Conservation (phyloP, 139 green algal species). For the Chlamydomonas asymmetrica region DNA sequence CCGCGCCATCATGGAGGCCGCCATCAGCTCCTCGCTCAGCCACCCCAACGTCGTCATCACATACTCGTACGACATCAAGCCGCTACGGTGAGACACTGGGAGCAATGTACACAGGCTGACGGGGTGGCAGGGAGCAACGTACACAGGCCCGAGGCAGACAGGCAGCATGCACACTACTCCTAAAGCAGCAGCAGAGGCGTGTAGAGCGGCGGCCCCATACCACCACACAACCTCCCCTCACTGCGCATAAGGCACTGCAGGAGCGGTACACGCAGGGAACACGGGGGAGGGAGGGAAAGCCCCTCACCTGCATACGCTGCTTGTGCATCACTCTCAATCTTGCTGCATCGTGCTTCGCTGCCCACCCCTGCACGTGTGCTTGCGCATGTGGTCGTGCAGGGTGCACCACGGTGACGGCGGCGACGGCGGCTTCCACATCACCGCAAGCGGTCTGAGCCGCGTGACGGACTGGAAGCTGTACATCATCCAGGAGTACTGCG, state of each 20-base stretch:
- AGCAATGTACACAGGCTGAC: neutral
- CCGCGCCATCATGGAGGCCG: slow-evolving; percentile 42
- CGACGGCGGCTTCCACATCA: slow-evolving; percentile 2
- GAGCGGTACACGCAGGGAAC: too few species aligned
- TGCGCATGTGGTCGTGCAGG: neutral
- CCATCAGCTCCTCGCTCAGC: slow-evolving; percentile 34
- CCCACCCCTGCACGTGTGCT: neutral
- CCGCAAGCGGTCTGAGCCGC: slow-evolving; percentile 14
- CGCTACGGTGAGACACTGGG: neutral
- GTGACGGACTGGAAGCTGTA: slow-evolving; percentile 51
- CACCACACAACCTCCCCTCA: too few species aligned
- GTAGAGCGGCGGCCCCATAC: too few species aligned
- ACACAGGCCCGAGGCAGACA: too few species aligned
- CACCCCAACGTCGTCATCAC: slow-evolving; percentile 46
- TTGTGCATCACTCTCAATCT: too few species aligned
- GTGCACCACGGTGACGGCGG: neutral
- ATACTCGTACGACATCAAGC: slow-evolving; percentile 51
- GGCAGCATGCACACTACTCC: too few species aligned
- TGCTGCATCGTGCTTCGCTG: too few species aligned
- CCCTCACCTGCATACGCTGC: too few species aligned
- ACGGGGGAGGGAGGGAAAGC: too few species aligned
- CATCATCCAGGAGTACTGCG: slow-evolving; percentile 47
- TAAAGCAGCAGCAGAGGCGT: too few species aligned
- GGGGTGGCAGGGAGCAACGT: neutral
- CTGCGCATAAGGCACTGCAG: too few species aligned